Conservation (phyloP, 805 yeast species). For the Pichia kluyveri region DNA sequence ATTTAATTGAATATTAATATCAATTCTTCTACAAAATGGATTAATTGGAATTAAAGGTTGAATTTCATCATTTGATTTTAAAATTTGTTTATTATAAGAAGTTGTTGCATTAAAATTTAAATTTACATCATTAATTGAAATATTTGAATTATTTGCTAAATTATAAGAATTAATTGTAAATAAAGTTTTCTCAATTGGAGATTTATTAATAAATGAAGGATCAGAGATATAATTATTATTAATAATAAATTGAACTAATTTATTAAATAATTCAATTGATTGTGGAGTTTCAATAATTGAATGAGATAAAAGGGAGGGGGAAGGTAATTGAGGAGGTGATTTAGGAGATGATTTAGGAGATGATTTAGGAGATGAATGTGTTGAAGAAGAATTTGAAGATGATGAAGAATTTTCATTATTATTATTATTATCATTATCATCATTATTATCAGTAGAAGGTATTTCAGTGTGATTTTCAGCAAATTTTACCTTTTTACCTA, state of each 20-base stretch:
- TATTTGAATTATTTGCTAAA: slow-evolving; percentile 14
- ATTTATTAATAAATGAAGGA: slow-evolving; percentile 25
- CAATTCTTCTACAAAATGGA: slow-evolving; percentile 48
- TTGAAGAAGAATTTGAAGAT: background rate
- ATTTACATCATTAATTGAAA: slow-evolving; percentile 11
- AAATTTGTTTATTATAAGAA: slow-evolving; percentile 31
- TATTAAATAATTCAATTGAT: slow-evolving; percentile 19
- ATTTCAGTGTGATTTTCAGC: slow-evolving; percentile 2
- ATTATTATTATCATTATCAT: too few relatives aligned
- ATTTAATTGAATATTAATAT: slow-evolving; percentile 47
- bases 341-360: background rate
- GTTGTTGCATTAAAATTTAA: slow-evolving; percentile 26
- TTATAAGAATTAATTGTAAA: slow-evolving; percentile 28
- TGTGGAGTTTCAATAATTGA: background rate
- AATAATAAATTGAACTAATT: slow-evolving; percentile 24
- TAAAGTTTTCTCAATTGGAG: slow-evolving; percentile 28
- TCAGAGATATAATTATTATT: slow-evolving; percentile 25
- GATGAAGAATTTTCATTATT: background rate
- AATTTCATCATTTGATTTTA: slow-evolving; percentile 29
- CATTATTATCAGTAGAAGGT: background rate
- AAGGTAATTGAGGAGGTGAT: background rate
- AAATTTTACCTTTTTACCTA: slow-evolving; percentile 5
- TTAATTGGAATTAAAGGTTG: slow-evolving; percentile 38
- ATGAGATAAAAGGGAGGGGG: background rate
- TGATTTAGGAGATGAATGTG: background rate